Base-by-base conservation (phyloP, 768 basidiomycete genomes). In the Rhizopogon roseolus region DNA sequence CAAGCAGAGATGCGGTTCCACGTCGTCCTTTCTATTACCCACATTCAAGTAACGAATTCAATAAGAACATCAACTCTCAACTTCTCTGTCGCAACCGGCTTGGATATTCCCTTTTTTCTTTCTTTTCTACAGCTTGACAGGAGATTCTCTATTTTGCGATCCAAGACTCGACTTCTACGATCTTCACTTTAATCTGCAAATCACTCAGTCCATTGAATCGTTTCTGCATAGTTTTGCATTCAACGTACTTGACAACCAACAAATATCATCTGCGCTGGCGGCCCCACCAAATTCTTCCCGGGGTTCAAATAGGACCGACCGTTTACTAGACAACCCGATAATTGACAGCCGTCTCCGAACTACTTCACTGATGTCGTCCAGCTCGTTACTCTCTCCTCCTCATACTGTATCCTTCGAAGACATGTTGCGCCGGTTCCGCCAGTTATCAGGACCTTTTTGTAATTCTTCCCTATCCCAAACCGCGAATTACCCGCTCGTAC, bases 231-330 rank as follows among this genome's bases (percentile, higher is more conserved):
- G 22, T 22, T 59, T 57, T 65, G 59, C 65, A 60, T 55, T 54
- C 58, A 62, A 54, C 59, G 38, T 60, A 49, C 66, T 41, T 69
- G 66, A 66, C 65, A 25, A 71, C 67, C 67, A 71, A 58, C 62
- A 62, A 60, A 67, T 69, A 62, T 56, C 65, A 7, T 63, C 68
- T 66, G 66, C 65, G 59, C 59, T 56, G 32, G 68, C 43, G 46
- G 49, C 55, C 11, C 41, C 53, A 11, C 52, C 54, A 8, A 19
- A 16, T 46, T 46, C 40, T 43, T 13, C 11, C 39, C 41, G 27
- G 5, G 53, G 25, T 61, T 69, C 67, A 69, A 69, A 69, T 69
- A 69, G 60, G 16, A n/a, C 40, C 49, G 25, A 58, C 25, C 9
- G 49, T 3, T 46, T 49, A 19, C n/a, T 14, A 9, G 49, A 48